Base-by-base conservation (phyloP, 1,139 yeast genomes). In the Kodamaea anthophila region DNA sequence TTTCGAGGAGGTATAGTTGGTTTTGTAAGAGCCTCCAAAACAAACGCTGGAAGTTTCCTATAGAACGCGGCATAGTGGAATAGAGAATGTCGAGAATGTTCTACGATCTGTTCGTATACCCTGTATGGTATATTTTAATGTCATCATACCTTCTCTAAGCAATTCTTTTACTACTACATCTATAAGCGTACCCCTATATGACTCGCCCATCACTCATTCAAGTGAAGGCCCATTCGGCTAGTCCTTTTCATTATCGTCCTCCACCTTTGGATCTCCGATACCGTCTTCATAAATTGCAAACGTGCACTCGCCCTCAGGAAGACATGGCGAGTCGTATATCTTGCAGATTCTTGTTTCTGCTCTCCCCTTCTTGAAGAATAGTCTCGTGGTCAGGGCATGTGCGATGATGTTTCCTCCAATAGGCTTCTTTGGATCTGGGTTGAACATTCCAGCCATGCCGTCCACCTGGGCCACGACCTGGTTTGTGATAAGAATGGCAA, bases 391-490 rank as follows among this genome's bases (percentile, higher is more conserved):
- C 3, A 96, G 86, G 13, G 95, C 80, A 54, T 93, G 99, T 2
- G 98, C 98, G 57, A 93, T 81, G 45, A 93, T 91, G 49, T 93
- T 91, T 47, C 99, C 99, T 35, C 99, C 99, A 45, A 93, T 91
- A 8, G 99, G 98, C 55, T 93, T 93, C 57, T 93, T 93, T n/a
- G 98, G 97, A 53, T 91, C 98, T 1, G 96, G 94, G 45, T 87
- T 86, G 55, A 80, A 88, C 71, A 79, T 70, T 5, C 74, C 73
- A 39, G 82, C 74, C 46, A 77, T 79, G 30, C 97, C 97, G 53
- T 91, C 99, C 13, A 93, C 98, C 55, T 88, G 96, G 3, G 98
- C 96, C 5, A 87, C 96, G 18, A 91, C 99, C 58, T 91, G 99
- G 59, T 91, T 91, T 4, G 99, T 93, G 31, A 91, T 88, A n/a